Base-by-base conservation (phyloP, 306 rosid genomes). In the Malus sieversii region DNA sequence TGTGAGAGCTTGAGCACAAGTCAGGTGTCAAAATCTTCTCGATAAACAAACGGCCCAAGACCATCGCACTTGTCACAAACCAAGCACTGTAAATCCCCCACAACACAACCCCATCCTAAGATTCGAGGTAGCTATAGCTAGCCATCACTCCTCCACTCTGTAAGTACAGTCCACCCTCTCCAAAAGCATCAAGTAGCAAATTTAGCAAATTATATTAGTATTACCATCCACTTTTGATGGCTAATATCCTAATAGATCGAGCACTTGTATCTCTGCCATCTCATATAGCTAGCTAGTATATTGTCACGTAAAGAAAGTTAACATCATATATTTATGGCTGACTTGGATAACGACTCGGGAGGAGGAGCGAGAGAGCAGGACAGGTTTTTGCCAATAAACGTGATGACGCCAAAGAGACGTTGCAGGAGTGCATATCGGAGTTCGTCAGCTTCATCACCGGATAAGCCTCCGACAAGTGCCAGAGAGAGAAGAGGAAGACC, bases 401-500 rank as follows among this genome's bases (percentile, higher is more conserved):
- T 89, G 60, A 89, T 75, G 91, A 89, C 75, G 87, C 91, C 5
- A 89, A 87, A 46, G 90, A 90, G 80, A 87, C 89, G 4, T 86
- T 90, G 40, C 87, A 90, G 69, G 92, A 86, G 78, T 87, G 90
- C 70, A 86, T 90, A 6, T 87, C 88, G 45, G 89, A 90, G 85
- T 90, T 87, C 77, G 86, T 90, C 67, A 85, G 88, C 88, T 90
- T 90, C 85, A 80, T 90, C 55, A 90, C 90, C 18, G 86, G 88
- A 2, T 90, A 84, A 79, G 88, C 95, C 1, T 90, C 95, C 9
- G 95, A 90, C 45, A 89, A 87, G 87, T 89, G 91, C 66, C 90
- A 89, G 82, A 81, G 90, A 15, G 91, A 87, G 85, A 89, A 89
- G 77, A 80, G 94, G 79, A 89, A 89, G 88, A 89, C 91, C 3